phyloP scores from a whole-genome alignment of 768 basidiomycete species.

The Trichaptum fuscoviolaceum region DNA sequence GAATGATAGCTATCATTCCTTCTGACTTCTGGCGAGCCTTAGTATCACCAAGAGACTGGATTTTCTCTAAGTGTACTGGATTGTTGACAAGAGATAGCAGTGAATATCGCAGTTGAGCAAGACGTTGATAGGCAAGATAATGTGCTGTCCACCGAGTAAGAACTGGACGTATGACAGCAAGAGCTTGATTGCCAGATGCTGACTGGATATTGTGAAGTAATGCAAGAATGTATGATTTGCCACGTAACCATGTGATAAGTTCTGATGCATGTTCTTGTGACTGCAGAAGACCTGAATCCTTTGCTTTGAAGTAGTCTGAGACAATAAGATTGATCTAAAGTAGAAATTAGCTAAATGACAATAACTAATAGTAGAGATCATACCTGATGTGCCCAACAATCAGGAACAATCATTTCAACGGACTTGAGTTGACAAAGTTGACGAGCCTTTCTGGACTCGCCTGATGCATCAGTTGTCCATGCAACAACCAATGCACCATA shows the following conservation, averaged over 20 bases:
- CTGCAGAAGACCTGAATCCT: conserved; percentile 14
- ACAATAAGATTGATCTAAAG: conserved; percentile 35
- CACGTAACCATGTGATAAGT: conserved; percentile 33
- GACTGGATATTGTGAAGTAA: conserved; percentile 22
- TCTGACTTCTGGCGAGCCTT: conserved; percentile 21
- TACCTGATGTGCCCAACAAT: conserved; percentile 37
- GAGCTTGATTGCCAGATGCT: conserved; percentile 2
- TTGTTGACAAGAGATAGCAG: conserved; percentile 18
- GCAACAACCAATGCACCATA: conserved; percentile 23
- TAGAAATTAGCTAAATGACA: conserved; percentile 15
- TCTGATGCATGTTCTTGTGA: conserved; percentile 24
- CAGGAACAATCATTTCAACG: conserved; percentile 24
- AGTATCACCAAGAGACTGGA: conserved; percentile 21
- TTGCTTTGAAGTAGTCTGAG: conserved; percentile 30
- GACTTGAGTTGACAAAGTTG: conserved; percentile 15
- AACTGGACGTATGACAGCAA: conserved; percentile 28
- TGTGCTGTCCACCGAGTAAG: conserved; percentile 33
- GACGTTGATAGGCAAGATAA: conserved; percentile 27
- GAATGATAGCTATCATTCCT: conserved; percentile 25
- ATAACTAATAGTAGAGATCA: conserved; percentile 4
- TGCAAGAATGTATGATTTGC: conserved; percentile 29
- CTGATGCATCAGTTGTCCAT: conserved; percentile 29
- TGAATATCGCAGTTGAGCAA: conserved; percentile 22
- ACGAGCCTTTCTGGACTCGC: conserved; percentile 26
- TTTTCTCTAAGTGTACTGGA: conserved; percentile 9